Evolutionary conservation across 352 stramenopile species (phyloP).

Genomic region (Nothophytophthora sp.): DNA sequence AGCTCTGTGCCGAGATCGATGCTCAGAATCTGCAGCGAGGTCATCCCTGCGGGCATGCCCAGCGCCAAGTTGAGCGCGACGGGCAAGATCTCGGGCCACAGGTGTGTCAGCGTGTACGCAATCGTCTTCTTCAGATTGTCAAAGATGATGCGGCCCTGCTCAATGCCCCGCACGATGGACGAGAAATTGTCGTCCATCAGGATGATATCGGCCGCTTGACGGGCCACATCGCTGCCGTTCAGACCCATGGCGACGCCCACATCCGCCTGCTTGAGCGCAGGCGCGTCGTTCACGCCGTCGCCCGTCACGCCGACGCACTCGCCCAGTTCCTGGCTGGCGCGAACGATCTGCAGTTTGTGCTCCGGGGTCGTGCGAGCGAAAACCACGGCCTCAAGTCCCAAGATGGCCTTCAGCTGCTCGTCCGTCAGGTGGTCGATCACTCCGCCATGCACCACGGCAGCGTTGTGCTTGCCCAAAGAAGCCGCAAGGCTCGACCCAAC

Average conservation of each 20-base stretch:
- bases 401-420: slow-evolving; percentile 23
- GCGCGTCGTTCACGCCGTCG: slow-evolving; percentile 52
- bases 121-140: slow-evolving; percentile 95
- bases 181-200: slow-evolving; percentile 96
- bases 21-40: slow-evolving; percentile 88
- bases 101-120: slow-evolving; percentile 88
- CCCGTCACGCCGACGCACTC: slow-evolving; percentile 79
- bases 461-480: slow-evolving; percentile 20
- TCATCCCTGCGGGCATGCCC: slow-evolving; percentile 76
- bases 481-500: slow-evolving; percentile 13
- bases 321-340: no score
- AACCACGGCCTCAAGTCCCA: slow-evolving; percentile 67
- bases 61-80: slow-evolving; percentile 80
- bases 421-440: slow-evolving; percentile 24
- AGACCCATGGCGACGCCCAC: slow-evolving; percentile 97
- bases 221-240: slow-evolving; percentile 93
- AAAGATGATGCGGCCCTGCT: slow-evolving; percentile 57
- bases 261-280: slow-evolving; percentile 73
- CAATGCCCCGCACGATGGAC: slow-evolving; percentile 88
- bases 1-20: slow-evolving; percentile 92
- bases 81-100: slow-evolving; percentile 79
- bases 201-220: slow-evolving; percentile 94
- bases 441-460: slow-evolving; percentile 53
- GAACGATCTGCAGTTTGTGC: no score
- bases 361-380: slow-evolving; percentile 93